Percentiles rank a stretch among this genome's conserved stretches.
Conservation (phyloP, 2,329 filamentous ascomycete species). For the Boeremia lycopersici region DNA sequence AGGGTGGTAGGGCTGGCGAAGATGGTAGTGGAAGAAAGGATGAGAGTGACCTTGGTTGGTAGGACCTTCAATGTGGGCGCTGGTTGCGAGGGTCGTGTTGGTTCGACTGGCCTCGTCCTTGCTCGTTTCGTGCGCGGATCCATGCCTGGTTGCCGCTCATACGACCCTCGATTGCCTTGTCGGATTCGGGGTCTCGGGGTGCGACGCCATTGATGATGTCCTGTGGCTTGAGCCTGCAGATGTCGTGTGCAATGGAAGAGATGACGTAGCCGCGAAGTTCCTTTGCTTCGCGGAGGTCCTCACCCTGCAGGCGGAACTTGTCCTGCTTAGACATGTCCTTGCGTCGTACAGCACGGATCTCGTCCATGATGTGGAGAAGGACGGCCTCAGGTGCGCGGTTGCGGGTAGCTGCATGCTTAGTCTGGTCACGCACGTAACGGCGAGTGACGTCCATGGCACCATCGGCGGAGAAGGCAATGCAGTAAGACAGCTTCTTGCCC, state of each 20-base stretch:
- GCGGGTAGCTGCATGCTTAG: slow-evolving; percentile 73
- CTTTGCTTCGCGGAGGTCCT: slow-evolving; percentile 75
- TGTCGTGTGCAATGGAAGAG: slow-evolving; percentile 73
- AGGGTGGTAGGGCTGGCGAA: slow-evolving; percentile 14
- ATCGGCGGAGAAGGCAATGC: slow-evolving; percentile 93
- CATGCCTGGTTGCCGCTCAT: slow-evolving; percentile 48
- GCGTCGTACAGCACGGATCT: slow-evolving; percentile 84
- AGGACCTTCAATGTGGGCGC: slow-evolving; percentile 41
- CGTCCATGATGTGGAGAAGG: slow-evolving; percentile 86
- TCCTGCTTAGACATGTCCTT: slow-evolving; percentile 85
- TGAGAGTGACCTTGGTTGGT: neutral
- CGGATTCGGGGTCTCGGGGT: slow-evolving; percentile 50
- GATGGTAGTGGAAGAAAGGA: slow-evolving; percentile 11
- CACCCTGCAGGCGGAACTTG: slow-evolving; percentile 79
- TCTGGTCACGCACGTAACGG: slow-evolving; percentile 71
- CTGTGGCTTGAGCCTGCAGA: slow-evolving; percentile 69
- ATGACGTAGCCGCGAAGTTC: slow-evolving; percentile 78
- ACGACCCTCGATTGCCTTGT: slow-evolving; percentile 55
- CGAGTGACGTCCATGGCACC: slow-evolving; percentile 73
- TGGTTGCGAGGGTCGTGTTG: slow-evolving; percentile 48
- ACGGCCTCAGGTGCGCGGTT: slow-evolving; percentile 86
- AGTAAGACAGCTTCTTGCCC: slow-evolving; percentile 96
- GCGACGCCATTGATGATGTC: slow-evolving; percentile 41
- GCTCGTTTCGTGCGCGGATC: slow-evolving; percentile 45
- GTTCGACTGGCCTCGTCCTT: slow-evolving; percentile 42